Conservation (phyloP, 306 rosid species). For the Lotus japonicus region DNA sequence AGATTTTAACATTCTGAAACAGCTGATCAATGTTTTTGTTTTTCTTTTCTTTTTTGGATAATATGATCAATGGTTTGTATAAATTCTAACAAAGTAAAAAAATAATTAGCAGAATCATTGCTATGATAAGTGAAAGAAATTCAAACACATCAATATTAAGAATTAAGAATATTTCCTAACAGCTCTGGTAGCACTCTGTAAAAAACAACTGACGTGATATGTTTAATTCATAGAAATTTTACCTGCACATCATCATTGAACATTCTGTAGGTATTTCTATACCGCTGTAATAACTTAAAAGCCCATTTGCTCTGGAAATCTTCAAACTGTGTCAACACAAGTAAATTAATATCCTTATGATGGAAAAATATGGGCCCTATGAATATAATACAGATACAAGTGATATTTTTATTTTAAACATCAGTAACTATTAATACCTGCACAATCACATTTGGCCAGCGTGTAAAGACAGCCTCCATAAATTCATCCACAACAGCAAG, state of each 20-base stretch:
- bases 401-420: neutral
- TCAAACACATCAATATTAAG: too few species aligned
- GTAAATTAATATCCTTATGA: neutral
- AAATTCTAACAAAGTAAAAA: too few species aligned
- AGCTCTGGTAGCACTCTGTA: too few species aligned
- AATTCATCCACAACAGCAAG: slow-evolving; percentile 86
- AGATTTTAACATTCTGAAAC: too few species aligned
- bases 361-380: neutral
- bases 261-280: slow-evolving; percentile 89
- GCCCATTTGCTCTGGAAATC: slow-evolving; percentile 99
- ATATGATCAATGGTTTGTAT: too few species aligned
- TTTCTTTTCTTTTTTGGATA: too few species aligned
- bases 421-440: slow-evolving; percentile 49
- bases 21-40: too few species aligned
- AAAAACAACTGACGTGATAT: neutral
- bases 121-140: too few species aligned
- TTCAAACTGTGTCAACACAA: slow-evolving; percentile 66
- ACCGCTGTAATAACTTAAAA: slow-evolving; percentile 87
- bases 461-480: slow-evolving; percentile 96
- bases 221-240: slow-evolving; percentile 3
- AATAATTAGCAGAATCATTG: too few species aligned
- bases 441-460: slow-evolving; percentile 98
- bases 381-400: slow-evolving; percentile 2
- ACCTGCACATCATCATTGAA: slow-evolving; percentile 99
- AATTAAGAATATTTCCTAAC: too few species aligned